A percentile compares a stretch with the other conserved stretches of the same genome.
Conservation (phyloP, 2,329 filamentous ascomycete genomes). For the Hypoxylon sp. region DNA sequence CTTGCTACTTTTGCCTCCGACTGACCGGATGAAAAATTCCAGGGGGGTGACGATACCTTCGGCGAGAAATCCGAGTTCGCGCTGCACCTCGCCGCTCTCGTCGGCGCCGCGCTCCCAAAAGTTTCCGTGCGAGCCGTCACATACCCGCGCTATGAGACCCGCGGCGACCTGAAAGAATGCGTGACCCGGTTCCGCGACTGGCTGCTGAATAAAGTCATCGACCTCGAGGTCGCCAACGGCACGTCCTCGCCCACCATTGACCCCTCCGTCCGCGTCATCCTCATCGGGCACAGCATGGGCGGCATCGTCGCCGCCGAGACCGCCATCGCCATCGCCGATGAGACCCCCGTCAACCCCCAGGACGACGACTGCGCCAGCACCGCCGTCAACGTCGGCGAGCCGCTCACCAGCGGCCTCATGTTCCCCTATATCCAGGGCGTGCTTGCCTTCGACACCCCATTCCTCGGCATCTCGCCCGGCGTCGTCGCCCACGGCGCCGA, state of each 20-base stretch:
- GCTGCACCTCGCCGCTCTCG: constrained; percentile 75
- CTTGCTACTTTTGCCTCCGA: not conserved
- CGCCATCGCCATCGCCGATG: constrained; percentile 77
- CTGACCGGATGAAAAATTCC: constrained; percentile 9
- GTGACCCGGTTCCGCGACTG: constrained; percentile 83
- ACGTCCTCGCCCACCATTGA: constrained; percentile 54
- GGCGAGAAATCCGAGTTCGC: constrained; percentile 76
- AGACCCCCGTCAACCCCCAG: constrained; percentile 65
- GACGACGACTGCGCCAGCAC: constrained; percentile 47
- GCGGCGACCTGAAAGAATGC: constrained; percentile 79
- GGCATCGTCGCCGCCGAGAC: constrained; percentile 96
- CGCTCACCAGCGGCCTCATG: constrained; percentile 76
- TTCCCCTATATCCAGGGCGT: constrained; percentile 94
- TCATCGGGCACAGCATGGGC: constrained; percentile 68
- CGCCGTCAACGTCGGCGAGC: constrained; percentile 50
- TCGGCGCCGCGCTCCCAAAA: constrained; percentile 77
- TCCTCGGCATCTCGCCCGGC: constrained; percentile 83
- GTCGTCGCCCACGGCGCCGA: constrained; percentile 91
- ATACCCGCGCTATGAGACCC: constrained; percentile 88
- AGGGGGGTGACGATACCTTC: constrained; percentile 86
- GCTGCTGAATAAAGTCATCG: constrained; percentile 93
- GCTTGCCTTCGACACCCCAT: constrained; percentile 95
- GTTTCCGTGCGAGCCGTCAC: constrained; percentile 76
- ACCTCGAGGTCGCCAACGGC: constrained; percentile 86
- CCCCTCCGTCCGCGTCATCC: constrained; percentile 52